phyloP scores from a whole-genome alignment of 2,329 filamentous ascomycete genomes.

The Hypoxylon sp. region DNA sequence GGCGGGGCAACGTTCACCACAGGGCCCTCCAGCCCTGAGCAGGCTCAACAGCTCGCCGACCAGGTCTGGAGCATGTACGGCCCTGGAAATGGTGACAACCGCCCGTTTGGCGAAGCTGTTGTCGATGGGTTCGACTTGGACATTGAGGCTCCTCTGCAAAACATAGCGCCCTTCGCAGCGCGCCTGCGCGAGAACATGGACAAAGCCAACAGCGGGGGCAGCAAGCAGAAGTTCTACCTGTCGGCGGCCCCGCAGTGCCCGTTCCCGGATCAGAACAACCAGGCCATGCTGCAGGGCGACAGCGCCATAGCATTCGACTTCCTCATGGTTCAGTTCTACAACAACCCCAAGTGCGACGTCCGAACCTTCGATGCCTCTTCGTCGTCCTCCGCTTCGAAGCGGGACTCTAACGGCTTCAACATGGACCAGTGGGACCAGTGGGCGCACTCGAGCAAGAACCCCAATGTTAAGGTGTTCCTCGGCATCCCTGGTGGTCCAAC shows the following conservation, averaged over 20 bases:
- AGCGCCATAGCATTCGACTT: conserved; percentile 67
- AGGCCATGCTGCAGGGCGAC: conserved; percentile 61
- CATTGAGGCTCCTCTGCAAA: conserved; percentile 69
- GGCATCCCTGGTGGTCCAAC: conserved; percentile 67
- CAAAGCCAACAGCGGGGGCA: conserved; percentile 50
- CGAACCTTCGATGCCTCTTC: conserved; percentile 57
- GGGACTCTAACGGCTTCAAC: conserved; percentile 64
- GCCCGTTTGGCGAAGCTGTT: conserved; percentile 73
- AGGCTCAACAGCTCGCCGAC: conserved; percentile 63
- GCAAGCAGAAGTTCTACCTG: conserved; percentile 65
- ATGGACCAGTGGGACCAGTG: conserved; percentile 72
- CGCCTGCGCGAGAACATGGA: conserved; percentile 67
- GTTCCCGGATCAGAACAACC: conserved; percentile 70
- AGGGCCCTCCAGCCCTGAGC: conserved; percentile 65
- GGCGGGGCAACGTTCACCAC: conserved; percentile 74
- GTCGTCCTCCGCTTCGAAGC: neutral
- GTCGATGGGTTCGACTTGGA: conserved; percentile 82
- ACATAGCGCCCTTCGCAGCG: conserved; percentile 70
- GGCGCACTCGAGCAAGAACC: conserved; percentile 69
- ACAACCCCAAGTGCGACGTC: conserved; percentile 71
- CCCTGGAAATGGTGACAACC: conserved; percentile 62
- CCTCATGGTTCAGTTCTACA: conserved; percentile 73
- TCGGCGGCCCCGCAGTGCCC: conserved; percentile 75
- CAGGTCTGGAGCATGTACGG: conserved; percentile 78
- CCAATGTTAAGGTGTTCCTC: conserved; percentile 71